Evolutionary conservation across 768 basidiomycete species (phyloP).

Genomic region (Pulveroboletus frians): DNA sequence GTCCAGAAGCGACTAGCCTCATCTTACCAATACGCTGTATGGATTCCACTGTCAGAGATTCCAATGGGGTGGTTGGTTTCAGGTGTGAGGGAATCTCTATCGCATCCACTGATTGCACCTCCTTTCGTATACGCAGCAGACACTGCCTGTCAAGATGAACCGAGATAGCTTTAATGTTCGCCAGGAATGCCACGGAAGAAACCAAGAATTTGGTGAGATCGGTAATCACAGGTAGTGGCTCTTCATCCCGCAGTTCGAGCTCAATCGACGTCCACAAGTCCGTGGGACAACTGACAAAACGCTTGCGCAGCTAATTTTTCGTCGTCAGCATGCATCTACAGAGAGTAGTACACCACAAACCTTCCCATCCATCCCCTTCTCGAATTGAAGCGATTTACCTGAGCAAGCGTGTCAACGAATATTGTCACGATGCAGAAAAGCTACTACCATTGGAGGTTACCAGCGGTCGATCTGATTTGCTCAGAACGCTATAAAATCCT

Average conservation of each 20-base stretch:
- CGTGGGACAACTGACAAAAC: neutral
- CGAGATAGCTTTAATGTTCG: constrained; percentile 1
- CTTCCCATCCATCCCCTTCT: constrained; percentile 4
- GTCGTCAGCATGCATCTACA: neutral
- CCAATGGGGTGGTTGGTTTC: neutral
- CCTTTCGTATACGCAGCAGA: constrained; percentile 2
- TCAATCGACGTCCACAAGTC: constrained; percentile 7
- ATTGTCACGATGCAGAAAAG: neutral
- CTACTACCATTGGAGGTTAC: constrained; percentile 9
- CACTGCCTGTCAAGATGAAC: neutral
- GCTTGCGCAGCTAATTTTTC: constrained; percentile 4
- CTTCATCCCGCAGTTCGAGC: constrained; percentile 5
- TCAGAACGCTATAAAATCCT: constrained; percentile 18
- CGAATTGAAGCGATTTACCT: constrained; percentile 16
- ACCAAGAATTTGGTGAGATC: constrained; percentile 12
- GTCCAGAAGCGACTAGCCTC: neutral
- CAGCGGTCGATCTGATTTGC: constrained; percentile 13
- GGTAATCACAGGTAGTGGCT: constrained; percentile 1
- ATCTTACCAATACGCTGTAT: constrained; percentile 7
- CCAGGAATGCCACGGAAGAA: constrained; percentile 10
- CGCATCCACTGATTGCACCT: neutral
- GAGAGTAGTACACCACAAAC: neutral
- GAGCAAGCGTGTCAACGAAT: neutral
- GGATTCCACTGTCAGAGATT: constrained; percentile 1
- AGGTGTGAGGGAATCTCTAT: constrained; percentile 3